Evolutionary conservation across 2,329 filamentous ascomycete genomes (phyloP), one percentile per base, ranked within the genome.

Genomic region (Trichophyton equinum): DNA sequence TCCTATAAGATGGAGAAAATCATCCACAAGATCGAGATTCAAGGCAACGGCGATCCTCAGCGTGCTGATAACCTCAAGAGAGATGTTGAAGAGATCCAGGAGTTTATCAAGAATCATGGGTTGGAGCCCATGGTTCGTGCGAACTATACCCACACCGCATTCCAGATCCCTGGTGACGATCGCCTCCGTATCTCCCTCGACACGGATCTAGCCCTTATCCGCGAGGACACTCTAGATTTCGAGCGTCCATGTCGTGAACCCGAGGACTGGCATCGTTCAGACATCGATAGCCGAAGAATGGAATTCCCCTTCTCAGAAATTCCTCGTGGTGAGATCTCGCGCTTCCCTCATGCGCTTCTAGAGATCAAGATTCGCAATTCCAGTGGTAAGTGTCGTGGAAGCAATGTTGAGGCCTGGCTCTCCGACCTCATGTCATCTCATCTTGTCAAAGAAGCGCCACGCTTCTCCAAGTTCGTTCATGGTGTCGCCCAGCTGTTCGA

Each of bases 381-480:
- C 67, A 85, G 83, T 68, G 72, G 70, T 62, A 58, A 60, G 15
- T 81, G 82, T 63, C 78, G 76, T 58, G 76, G 68, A 46, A 81
- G 79, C 66, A 91, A 89, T 73, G 84, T 85, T 60, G 86, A 88
- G 3, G 83, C 86, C 65, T 99, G 94, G 94, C 80, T 97, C 38
- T 84, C 91, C 66, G 94, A 99, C 67, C 77, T 99, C 66, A 96
- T 95, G 84, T 81, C 83, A 59, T 96, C 91, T 4, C 92, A 99
- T 73, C 82, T 99, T 3, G 88, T 99, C 64, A 91, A 96, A 71
- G 85, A 91, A 53, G 86, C 88, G 0, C 89, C 91, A 1, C 85
- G 88, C 58, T 99, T 99, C 76, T 96, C 91, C 68, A 99, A 99
- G 73, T 99, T 97, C 68, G 88, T 95, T 1, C 92, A 99, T 68